Conservation (phyloP, 495 filamentous ascomycete genomes). For the Hypoxylon fuscum region DNA sequence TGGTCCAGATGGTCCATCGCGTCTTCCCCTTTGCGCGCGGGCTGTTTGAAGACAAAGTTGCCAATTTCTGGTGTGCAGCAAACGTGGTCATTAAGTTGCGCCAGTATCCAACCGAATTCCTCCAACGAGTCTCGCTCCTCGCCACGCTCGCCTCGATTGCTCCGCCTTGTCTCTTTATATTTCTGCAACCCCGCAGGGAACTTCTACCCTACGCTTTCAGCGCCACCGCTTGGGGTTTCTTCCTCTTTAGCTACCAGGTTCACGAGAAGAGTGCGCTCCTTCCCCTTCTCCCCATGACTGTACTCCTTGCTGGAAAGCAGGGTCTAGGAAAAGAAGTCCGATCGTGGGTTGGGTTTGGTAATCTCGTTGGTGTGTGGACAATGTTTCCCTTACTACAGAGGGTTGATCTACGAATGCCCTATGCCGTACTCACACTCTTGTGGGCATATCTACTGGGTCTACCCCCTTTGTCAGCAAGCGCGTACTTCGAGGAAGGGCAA, state of each 20-base stretch:
- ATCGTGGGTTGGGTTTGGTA: constrained; percentile 92
- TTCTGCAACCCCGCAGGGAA: constrained; percentile 77
- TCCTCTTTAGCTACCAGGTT: constrained; percentile 95
- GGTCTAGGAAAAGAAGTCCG: constrained; percentile 78
- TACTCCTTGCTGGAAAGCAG: constrained; percentile 78
- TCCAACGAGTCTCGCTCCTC: constrained; percentile 80
- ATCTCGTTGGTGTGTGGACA: constrained; percentile 90
- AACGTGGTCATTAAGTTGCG: constrained; percentile 89
- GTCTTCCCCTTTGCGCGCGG: constrained; percentile 94
- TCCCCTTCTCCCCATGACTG: constrained; percentile 89
- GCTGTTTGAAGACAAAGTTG: constrained; percentile 97
- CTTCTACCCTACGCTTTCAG: constrained; percentile 82
- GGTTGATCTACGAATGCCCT: constrained; percentile 85
- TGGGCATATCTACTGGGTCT: constrained; percentile 92
- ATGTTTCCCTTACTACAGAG: constrained; percentile 89
- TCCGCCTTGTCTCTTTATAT: constrained; percentile 79
- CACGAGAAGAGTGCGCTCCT: constrained; percentile 97
- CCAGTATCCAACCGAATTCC: constrained; percentile 67
- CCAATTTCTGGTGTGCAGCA: constrained; percentile 94
- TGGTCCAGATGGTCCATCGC: constrained; percentile 84
- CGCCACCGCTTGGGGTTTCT: constrained; percentile 92
- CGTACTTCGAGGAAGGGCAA: constrained; percentile 64
- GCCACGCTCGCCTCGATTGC: constrained; percentile 79
- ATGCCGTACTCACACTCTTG: constrained; percentile 79
- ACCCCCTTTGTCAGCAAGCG: constrained; percentile 75